phyloP scores from a whole-genome alignment of 2,329 filamentous ascomycete species.

The Aspergillus sp. region DNA sequence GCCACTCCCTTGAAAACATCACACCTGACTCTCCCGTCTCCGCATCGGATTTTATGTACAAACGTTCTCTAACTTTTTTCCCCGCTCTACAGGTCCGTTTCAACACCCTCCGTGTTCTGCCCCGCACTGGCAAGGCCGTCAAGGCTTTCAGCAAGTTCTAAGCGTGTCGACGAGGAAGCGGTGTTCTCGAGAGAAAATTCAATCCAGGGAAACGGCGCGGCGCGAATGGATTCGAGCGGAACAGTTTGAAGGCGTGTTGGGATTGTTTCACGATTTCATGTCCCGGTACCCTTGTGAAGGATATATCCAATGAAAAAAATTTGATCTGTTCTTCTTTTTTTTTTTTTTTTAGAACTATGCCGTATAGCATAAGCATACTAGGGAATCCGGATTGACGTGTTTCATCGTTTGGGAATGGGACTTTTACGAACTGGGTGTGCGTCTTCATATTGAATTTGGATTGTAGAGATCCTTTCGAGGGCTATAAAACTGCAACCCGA shows the following conservation, averaged over 20 bases:
- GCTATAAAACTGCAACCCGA: background rate
- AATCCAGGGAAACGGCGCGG: conserved; percentile 39
- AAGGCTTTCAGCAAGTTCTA: conserved; percentile 99
- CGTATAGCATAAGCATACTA: conserved; percentile 26
- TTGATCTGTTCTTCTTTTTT: conserved; percentile 36
- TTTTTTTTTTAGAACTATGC: conserved; percentile 24
- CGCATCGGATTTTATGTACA: background rate
- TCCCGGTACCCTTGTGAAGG: conserved; percentile 42
- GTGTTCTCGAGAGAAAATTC: conserved; percentile 31
- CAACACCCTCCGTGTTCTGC: conserved; percentile 98
- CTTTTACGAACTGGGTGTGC: background rate
- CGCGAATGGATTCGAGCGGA: conserved; percentile 40
- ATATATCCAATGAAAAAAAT: conserved; percentile 43
- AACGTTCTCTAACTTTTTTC: conserved; percentile 18
- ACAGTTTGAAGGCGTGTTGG: conserved; percentile 33
- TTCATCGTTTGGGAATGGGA: conserved; percentile 7
- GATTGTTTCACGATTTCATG: conserved; percentile 43
- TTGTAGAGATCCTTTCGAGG: background rate
- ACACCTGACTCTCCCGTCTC: background rate
- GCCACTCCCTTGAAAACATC: background rate
- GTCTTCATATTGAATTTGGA: background rate
- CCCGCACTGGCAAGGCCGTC: conserved; percentile 93
- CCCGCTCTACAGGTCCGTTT: conserved; percentile 74
- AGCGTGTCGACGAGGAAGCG: conserved; percentile 39
- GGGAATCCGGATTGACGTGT: conserved; percentile 4